These are phyloP conservation scores for Penicillium sp. DNA, from an alignment of 2,329 filamentous ascomycete species.

Conservation along the genomic window DNA sequence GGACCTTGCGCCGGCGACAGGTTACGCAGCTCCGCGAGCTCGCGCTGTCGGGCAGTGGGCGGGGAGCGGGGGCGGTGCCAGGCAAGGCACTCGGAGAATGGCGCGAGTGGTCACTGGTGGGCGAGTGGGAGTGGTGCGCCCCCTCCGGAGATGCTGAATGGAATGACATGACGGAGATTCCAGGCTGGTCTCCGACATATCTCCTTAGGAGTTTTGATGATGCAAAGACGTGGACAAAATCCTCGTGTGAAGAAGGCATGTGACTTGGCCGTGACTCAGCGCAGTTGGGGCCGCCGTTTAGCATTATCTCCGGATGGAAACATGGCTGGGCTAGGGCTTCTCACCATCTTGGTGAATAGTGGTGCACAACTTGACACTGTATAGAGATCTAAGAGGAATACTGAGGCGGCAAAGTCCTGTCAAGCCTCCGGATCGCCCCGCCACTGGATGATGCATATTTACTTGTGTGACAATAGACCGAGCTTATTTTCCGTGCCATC, in stretches of 20 bases:
- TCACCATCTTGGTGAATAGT: too few species aligned
- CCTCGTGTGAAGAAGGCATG: slow-evolving; percentile 8
- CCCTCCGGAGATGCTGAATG: slow-evolving; percentile 20
- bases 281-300: too few species aligned
- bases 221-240: slow-evolving; percentile 1
- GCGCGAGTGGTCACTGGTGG: slow-evolving; percentile 21
- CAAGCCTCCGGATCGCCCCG: too few species aligned
- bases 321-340: too few species aligned
- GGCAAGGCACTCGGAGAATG: slow-evolving; percentile 10
- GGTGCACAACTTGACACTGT: too few species aligned
- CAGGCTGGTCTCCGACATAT: slow-evolving; percentile 6
- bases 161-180: slow-evolving; percentile 17
- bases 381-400: too few species aligned
- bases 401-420: too few species aligned
- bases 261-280: too few species aligned
- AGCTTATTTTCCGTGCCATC: too few species aligned
- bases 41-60: slow-evolving; percentile 16
- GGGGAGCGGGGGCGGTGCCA: slow-evolving; percentile 16
- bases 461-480: too few species aligned
- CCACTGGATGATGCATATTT: background rate
- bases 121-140: slow-evolving; percentile 9
- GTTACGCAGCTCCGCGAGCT: slow-evolving; percentile 48
- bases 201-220: background rate
- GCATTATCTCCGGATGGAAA: too few species aligned
- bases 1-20: slow-evolving; percentile 48